These are phyloP conservation scores for Circinella umbellata DNA, from an alignment of 371 early-diverging fungal genomes.

Conservation along the genomic window DNA sequence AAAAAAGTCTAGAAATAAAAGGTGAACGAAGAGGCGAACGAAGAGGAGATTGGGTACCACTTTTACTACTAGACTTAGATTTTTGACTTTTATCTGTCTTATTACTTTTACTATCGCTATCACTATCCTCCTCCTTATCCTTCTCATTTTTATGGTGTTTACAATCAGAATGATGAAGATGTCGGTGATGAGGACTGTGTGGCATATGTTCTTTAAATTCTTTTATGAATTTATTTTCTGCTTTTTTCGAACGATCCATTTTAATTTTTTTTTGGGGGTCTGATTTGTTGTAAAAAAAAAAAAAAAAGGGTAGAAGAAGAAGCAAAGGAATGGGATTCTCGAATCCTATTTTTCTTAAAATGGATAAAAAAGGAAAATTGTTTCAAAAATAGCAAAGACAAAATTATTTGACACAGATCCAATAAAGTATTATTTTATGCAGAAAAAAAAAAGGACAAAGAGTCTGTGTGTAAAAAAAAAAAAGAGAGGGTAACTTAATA, in stretches of 20 bases:
- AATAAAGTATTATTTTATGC: neutral
- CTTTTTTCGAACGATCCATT: neutral
- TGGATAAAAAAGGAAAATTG: neutral
- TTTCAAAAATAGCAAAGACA: neutral
- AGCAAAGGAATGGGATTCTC: neutral
- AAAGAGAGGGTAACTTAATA: too few species aligned
- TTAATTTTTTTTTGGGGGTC: too few species aligned
- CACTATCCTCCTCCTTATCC: too few species aligned
- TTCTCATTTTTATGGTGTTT: too few species aligned
- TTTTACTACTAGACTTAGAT: too few species aligned
- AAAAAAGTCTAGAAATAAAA: too few species aligned
- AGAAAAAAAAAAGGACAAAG: neutral
- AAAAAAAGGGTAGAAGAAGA: neutral
- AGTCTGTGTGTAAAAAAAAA: too few species aligned
- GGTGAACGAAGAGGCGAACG: too few species aligned
- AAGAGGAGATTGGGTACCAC: neutral
- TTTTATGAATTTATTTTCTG: neutral
- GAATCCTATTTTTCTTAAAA: neutral
- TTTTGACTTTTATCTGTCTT: neutral
- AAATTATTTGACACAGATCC: neutral
- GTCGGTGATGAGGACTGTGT: neutral
- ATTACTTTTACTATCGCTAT: too few species aligned
- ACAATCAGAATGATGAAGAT: neutral
- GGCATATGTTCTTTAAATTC: neutral
- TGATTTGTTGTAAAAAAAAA: neutral